Conservation (phyloP, 495 filamentous ascomycete genomes). For the Lepraria neglecta region DNA sequence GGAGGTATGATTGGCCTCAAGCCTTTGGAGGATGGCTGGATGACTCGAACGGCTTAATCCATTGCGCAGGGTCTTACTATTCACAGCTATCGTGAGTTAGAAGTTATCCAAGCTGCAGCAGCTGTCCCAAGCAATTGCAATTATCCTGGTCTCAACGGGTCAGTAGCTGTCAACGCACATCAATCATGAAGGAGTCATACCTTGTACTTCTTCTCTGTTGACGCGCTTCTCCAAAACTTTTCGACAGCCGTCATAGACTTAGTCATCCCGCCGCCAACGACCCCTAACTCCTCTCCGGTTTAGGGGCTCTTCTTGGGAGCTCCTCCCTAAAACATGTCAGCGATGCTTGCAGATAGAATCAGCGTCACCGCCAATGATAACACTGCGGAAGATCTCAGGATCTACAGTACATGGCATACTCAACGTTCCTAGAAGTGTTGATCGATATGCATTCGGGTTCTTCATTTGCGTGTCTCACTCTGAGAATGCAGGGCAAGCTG, state of each 20-base stretch:
- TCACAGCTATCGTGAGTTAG: too few relatives aligned
- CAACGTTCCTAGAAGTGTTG: too few relatives aligned
- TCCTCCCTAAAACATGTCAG: too few relatives aligned
- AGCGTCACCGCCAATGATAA: too few relatives aligned
- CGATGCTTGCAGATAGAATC: too few relatives aligned
- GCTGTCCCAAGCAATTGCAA: background rate
- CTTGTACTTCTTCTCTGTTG: background rate
- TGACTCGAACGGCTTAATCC: background rate
- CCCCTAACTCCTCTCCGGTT: background rate
- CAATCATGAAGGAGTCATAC: background rate
- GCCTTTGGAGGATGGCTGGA: background rate
- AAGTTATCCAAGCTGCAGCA: too few relatives aligned
- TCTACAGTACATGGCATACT: too few relatives aligned
- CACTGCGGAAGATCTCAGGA: too few relatives aligned
- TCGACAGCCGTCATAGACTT: background rate
- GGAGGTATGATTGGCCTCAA: background rate
- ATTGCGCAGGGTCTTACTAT: background rate
- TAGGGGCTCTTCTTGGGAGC: constrained; percentile 11
- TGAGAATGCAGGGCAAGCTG: constrained; percentile 3
- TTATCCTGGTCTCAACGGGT: background rate
- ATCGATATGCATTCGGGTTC: too few relatives aligned
- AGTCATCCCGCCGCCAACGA: constrained; percentile 8
- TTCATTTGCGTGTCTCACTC: background rate
- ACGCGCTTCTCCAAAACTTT: background rate
- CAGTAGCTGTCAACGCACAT: background rate